A percentile compares a stretch with the other conserved stretches of the same genome.
These are phyloP conservation scores for Bruguiera hainesii DNA, from an alignment of 441 rosid species.

Conservation along the genomic window DNA sequence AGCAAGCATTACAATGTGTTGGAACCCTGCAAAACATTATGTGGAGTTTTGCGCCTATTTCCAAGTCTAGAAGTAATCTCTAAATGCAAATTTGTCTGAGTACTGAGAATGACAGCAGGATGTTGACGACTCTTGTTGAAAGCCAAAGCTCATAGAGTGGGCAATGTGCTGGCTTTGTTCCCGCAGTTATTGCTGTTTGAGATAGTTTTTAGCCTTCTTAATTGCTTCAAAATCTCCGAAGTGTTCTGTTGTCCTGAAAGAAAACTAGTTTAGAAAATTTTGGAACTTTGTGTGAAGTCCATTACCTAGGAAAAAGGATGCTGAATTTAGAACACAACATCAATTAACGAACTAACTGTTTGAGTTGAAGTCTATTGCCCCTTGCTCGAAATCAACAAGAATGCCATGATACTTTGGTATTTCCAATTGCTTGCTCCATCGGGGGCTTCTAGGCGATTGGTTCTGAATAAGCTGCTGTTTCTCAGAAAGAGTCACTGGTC, in stretches of 20 bases:
- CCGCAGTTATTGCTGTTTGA: background rate
- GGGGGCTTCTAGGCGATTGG: constrained; percentile 43
- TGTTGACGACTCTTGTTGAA: background rate
- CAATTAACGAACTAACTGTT: no score
- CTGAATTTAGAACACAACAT: no score
- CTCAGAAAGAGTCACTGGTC: constrained; percentile 49
- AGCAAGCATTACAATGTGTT: no score
- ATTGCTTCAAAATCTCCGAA: constrained; percentile 45
- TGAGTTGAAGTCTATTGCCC: constrained; percentile 27
- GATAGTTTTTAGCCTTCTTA: constrained; percentile 31
- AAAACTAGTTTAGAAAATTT: background rate
- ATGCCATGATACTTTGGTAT: constrained; percentile 21
- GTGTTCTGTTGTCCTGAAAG: constrained; percentile 43
- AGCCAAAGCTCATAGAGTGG: background rate
- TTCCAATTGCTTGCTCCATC: constrained; percentile 18
- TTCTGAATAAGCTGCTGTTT: constrained; percentile 44
- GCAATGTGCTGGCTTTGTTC: background rate
- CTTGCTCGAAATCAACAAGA: constrained; percentile 37
- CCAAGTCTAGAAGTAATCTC: background rate
- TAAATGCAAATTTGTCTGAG: background rate
- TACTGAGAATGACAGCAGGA: background rate
- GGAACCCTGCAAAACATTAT: no score
- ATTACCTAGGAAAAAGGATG: no score
- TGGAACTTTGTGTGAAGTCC: background rate
- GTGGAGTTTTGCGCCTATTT: no score